These are phyloP conservation scores for Rhizomucor miehei DNA, from an alignment of 371 early-diverging fungal genomes.

Conservation along the genomic window DNA sequence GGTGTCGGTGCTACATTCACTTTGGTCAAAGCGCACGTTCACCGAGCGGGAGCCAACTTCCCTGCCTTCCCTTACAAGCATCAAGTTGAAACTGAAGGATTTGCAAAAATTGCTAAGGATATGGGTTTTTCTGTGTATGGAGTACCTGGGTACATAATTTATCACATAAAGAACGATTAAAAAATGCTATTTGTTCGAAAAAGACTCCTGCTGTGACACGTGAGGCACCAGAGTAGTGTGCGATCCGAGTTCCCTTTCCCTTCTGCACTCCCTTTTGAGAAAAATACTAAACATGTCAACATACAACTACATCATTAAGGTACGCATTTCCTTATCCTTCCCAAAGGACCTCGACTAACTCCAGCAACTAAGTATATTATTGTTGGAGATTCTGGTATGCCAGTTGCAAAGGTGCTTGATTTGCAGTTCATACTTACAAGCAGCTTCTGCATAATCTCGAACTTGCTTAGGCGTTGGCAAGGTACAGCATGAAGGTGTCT, in stretches of 20 bases:
- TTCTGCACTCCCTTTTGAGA: background rate
- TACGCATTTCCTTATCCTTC: constrained; percentile 8
- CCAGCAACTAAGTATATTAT: constrained; percentile 38
- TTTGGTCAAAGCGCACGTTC: constrained; percentile 62
- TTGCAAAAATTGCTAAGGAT: constrained; percentile 73
- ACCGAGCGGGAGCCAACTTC: constrained; percentile 67
- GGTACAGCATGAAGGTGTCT: constrained; percentile 6
- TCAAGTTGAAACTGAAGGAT: constrained; percentile 76
- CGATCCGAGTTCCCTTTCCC: background rate
- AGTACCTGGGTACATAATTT: constrained; percentile 42
- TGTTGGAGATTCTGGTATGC: constrained; percentile 44
- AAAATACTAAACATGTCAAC: constrained; percentile 20
- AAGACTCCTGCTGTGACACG: constrained; percentile 6
- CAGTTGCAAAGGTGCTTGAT: background rate
- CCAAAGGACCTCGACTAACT: background rate
- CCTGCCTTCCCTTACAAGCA: constrained; percentile 62
- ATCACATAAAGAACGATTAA: constrained; percentile 24
- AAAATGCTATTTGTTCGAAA: constrained; percentile 19
- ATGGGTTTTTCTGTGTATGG: constrained; percentile 52
- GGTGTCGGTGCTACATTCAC: constrained; percentile 56
- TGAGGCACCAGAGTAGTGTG: background rate
- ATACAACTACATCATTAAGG: constrained; percentile 41
- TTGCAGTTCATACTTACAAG: background rate
- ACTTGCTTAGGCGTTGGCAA: constrained; percentile 16
- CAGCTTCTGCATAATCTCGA: background rate